Conservation (phyloP, 139 green algal genomes). For the Closterium sp. region DNA sequence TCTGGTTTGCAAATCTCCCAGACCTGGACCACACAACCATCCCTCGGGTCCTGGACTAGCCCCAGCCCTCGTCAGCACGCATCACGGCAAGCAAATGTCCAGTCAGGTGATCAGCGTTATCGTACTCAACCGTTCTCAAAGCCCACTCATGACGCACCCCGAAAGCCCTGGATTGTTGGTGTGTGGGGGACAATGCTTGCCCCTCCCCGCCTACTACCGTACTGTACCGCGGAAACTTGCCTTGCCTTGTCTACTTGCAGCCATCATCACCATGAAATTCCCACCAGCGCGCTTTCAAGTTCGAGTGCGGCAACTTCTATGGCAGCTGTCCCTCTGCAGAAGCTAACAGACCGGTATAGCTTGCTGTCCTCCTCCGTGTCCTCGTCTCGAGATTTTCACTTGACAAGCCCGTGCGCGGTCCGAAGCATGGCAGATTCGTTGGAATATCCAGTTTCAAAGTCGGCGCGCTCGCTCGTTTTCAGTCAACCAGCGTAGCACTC, state of each 20-base stretch:
- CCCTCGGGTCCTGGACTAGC: neutral
- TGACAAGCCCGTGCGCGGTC: neutral
- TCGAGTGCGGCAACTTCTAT: no score
- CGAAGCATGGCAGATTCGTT: neutral
- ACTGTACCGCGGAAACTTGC: no score
- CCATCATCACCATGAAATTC: no score
- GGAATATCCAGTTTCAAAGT: neutral
- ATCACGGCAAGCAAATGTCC: neutral
- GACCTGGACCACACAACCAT: neutral
- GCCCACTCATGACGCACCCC: no score
- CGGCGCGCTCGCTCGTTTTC: neutral
- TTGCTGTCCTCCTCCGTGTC: neutral
- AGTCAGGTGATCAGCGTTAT: no score
- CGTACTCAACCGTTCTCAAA: no score
- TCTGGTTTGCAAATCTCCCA: neutral
- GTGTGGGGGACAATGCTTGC: no score
- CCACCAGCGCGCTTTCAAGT: no score
- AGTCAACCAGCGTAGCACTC: neutral
- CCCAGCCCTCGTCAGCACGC: neutral
- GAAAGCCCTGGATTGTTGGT: no score
- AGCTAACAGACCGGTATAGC: neutral
- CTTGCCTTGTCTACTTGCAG: no score
- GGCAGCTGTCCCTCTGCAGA: neutral
- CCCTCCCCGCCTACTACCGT: no score
- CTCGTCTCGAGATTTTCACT: neutral